Conservation (phyloP, 139 green algal genomes). For the Chlamydomonas eustigma region DNA sequence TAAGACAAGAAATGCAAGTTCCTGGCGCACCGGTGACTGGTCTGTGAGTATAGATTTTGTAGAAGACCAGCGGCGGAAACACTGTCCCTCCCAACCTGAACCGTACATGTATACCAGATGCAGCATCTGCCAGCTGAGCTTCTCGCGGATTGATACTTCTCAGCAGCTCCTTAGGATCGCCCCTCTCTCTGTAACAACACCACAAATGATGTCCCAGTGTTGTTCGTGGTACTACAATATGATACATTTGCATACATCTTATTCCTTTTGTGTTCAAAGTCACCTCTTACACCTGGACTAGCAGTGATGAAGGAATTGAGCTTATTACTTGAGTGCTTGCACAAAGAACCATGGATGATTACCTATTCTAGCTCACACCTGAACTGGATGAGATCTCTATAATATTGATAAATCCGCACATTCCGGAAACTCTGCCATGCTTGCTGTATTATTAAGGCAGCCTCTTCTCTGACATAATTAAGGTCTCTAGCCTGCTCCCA, state of each 20-base stretch:
- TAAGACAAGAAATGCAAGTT: no score
- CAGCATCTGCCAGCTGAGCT: conserved; percentile 62
- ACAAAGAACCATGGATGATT: not conserved
- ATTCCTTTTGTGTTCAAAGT: not conserved
- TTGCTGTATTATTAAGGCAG: conserved; percentile 47
- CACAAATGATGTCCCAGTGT: not conserved
- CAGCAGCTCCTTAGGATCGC: conserved; percentile 55
- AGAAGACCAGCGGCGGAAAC: conserved; percentile 74
- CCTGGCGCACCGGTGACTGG: conserved; percentile 39
- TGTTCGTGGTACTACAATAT: not conserved
- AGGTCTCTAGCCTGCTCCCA: not conserved
- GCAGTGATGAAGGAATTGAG: not conserved
- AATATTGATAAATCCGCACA: conserved; percentile 51
- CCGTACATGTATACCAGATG: conserved; percentile 64
- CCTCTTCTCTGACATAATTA: conserved; percentile 3
- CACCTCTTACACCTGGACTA: not conserved
- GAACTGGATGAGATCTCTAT: conserved; percentile 58
- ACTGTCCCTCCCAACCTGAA: conserved; percentile 68
- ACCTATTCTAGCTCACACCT: conserved; percentile 21
- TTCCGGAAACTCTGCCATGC: conserved; percentile 45
- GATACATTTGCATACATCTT: not conserved
- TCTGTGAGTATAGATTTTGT: conserved; percentile 81
- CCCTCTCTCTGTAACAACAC: conserved; percentile 34
- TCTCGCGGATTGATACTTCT: conserved; percentile 61
- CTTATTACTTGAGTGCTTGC: not conserved